Base-by-base conservation (phyloP, 257 asterid genomes). In the Solanum bulbocastanum region DNA sequence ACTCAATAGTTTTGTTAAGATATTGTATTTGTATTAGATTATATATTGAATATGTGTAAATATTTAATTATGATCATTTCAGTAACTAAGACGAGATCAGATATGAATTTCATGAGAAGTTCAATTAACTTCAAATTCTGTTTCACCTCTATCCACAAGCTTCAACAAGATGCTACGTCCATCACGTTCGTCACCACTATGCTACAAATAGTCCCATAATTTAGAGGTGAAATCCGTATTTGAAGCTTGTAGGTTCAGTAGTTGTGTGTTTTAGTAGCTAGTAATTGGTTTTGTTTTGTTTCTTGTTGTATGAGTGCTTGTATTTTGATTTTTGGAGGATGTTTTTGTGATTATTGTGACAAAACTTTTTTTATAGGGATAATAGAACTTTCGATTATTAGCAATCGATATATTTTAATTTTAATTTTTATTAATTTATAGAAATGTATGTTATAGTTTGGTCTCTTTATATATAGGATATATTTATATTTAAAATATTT, bases 41-140 rank as follows among this genome's bases (percentile, higher is more conserved):
- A 14, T 30, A 15, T 30, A 30, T 27, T 5, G 20, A 68, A 14
- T 0, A 5, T 14, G 0, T 46, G 0, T 69, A 7, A 1, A 8
- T 0, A 71, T 71, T 16, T 71, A 3, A 15, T 71, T 71, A 14
- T 33, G 13, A 42, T 32, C 33, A 25, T 30, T 71, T 8, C 42
- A 71, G 10, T 71, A 32, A 33, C 3, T 33, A 72, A 72, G 4
- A 72, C 0, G 46, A 18, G 23, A 33, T 32, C 33, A 32, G 3
- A 5, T 27, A 27, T 27, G 74, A 25, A 27, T 27, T 12, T 27
- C 30, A 66, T 66, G 9, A 66, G 1, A 68, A 68, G 37, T 68
- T 68, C 11, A 30, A 27, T 27, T 10, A 65, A 65, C 33, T 65
- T 65, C 33, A n/a, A n/a, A 62, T 62, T 62, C 2, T 62, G 32